Conservation (phyloP, 1,139 yeast genomes). For the Pichia inconspicua region DNA sequence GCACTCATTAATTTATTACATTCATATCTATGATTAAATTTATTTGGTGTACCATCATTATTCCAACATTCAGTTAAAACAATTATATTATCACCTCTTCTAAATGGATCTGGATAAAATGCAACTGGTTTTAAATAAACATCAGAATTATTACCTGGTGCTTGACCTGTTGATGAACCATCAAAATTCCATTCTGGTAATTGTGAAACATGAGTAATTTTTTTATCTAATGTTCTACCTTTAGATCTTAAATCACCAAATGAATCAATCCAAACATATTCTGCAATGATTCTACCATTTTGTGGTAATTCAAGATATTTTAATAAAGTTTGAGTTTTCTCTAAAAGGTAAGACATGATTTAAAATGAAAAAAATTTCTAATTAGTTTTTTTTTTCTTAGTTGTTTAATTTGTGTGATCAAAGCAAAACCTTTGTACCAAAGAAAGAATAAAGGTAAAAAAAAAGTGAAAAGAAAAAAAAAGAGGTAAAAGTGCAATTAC, state of each 20-base stretch:
- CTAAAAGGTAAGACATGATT: slow-evolving; percentile 28
- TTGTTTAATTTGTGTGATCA: too few relatives aligned
- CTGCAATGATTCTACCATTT: slow-evolving; percentile 83
- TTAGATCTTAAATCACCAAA: slow-evolving; percentile 89
- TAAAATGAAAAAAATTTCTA: too few relatives aligned
- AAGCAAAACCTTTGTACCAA: too few relatives aligned
- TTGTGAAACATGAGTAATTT: slow-evolving; percentile 69
- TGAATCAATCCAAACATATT: slow-evolving; percentile 97
- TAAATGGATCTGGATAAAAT: slow-evolving; percentile 91
- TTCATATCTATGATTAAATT: slow-evolving; percentile 95
- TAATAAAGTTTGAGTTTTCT: slow-evolving; percentile 68
- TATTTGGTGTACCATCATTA: slow-evolving; percentile 98
- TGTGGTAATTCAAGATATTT: slow-evolving; percentile 82
- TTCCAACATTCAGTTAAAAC: slow-evolving; percentile 96
- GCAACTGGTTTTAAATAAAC: slow-evolving; percentile 91
- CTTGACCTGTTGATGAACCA: slow-evolving; percentile 98
- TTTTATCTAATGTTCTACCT: slow-evolving; percentile 74
- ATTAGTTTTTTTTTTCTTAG: too few relatives aligned
- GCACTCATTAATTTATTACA: slow-evolving; percentile 94
- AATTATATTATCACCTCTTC: slow-evolving; percentile 93
- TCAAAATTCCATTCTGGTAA: slow-evolving; percentile 99
- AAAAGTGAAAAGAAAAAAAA: too few relatives aligned
- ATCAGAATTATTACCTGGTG: slow-evolving; percentile 97
- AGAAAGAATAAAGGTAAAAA: too few relatives aligned
- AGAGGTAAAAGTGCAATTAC: too few relatives aligned